Conservation (phyloP, 768 basidiomycete species). For the Hirschioporus abietinus region DNA sequence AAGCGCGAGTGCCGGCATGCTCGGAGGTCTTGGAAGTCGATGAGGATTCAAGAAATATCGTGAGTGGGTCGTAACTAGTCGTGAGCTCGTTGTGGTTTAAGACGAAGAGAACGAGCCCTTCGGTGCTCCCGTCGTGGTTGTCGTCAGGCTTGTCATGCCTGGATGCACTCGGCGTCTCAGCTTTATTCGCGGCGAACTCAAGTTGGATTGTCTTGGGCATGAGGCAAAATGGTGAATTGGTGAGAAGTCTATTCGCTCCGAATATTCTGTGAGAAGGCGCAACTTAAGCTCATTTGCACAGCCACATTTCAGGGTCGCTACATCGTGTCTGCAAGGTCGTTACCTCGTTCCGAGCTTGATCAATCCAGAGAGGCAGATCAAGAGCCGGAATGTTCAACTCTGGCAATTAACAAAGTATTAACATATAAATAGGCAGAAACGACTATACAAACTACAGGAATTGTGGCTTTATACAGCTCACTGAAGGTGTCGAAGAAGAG, state of each 20-base stretch:
- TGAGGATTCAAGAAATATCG: background rate
- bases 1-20: background rate
- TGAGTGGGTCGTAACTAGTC: background rate
- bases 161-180: background rate
- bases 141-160: background rate
- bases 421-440: background rate
- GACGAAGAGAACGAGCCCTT: background rate
- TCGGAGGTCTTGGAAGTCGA: background rate
- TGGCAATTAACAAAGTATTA: background rate
- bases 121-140: background rate
- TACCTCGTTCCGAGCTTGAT: background rate
- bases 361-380: background rate
- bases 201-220: background rate
- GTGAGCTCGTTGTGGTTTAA: background rate
- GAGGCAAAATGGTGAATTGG: background rate
- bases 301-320: background rate
- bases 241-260: background rate
- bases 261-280: background rate
- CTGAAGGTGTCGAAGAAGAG: background rate
- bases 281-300: background rate
- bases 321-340: background rate
- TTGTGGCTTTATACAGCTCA: background rate
- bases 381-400: too few relatives aligned
- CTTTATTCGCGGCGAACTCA: background rate
- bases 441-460: background rate